Base-by-base conservation (phyloP, 2,329 filamentous ascomycete species). In the Aspergillus versicolor region DNA sequence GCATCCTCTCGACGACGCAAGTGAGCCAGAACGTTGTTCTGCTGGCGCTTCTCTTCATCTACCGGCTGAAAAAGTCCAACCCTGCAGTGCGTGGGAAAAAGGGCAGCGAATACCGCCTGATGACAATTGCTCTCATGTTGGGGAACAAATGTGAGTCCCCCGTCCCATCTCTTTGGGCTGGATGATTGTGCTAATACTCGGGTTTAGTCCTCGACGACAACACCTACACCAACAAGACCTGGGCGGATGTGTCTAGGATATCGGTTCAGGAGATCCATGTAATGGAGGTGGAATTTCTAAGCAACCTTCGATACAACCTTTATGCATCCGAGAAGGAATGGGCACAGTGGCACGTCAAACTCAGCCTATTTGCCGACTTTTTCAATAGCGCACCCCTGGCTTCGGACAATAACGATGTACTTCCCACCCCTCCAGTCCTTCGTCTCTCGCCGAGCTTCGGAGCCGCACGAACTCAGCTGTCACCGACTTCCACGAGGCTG, bases 221-320 rank as follows among this genome's bases (percentile, higher is more conserved):
- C 73, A 97, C 94, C 0, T 99, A 99, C 76, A 97, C 94, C 38
- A 99, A 99, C 79, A 97, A 97, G 80, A 99, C 94, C 0, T 99
- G 94, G 94, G 94, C 93, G 2, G 94, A 99, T 68, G 94, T 99
- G 11, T 97, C 94, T 1, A 90, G 90, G 44, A 96, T 99, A 60
- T 87, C 90, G 1, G 93, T 97, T 12, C 87, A 89, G 59, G 94
- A 99, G 75, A 96, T 99, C 51, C 94, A 99, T 72, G 89, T 97
- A 44, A 99, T 99, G 94, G 94, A 99, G 73, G 94, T 99, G n/a
- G 94, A 99, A 73, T 99, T 99, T 67, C 80, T 99, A 61, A 97
- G 93, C 80, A 97, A 97, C 75, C 96, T 99, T 88, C 87, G 93
- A 68, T 99, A 97, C 76, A 92, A 91, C 66, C 80, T 99, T 7